phyloP scores from a whole-genome alignment of 352 stramenopile species.

The Phytophthora multivora region DNA sequence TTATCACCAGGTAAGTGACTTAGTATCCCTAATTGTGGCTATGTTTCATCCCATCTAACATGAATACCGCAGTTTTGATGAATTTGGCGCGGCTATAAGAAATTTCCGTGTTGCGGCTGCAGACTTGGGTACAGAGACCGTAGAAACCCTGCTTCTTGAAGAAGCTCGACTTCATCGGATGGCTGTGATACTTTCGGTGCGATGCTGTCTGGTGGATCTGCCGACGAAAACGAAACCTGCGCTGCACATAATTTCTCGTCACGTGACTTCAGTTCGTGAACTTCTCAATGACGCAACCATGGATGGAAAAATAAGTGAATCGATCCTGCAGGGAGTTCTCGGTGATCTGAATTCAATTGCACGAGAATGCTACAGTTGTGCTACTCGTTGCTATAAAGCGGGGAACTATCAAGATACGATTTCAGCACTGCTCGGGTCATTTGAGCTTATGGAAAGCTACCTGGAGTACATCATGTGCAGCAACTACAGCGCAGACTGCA shows the following conservation, averaged over 20 bases:
- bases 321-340: conserved; percentile 45
- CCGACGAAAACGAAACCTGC: neutral
- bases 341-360: conserved; percentile 65
- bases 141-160: conserved; percentile 41
- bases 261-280: conserved; percentile 35
- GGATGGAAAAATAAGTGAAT: conserved; percentile 22
- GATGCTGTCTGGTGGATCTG: conserved; percentile 7
- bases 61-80: conserved; percentile 33
- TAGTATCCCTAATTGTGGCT: neutral
- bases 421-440: conserved; percentile 44
- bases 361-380: conserved; percentile 66
- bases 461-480: conserved; percentile 72
- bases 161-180: conserved; percentile 57
- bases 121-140: conserved; percentile 13
- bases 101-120: conserved; percentile 19
- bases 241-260: conserved; percentile 23
- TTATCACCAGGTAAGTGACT: conserved; percentile 43
- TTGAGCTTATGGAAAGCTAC: conserved; percentile 59
- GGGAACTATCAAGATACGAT: conserved; percentile 47
- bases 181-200: conserved; percentile 36
- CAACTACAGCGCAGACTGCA: conserved; percentile 28
- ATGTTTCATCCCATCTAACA: conserved; percentile 21
- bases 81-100: conserved; percentile 29
- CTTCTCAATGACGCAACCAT: conserved; percentile 52
- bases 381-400: conserved; percentile 54